phyloP scores from a whole-genome alignment of 305 asterid species.

The Solanum hybrid region DNA sequence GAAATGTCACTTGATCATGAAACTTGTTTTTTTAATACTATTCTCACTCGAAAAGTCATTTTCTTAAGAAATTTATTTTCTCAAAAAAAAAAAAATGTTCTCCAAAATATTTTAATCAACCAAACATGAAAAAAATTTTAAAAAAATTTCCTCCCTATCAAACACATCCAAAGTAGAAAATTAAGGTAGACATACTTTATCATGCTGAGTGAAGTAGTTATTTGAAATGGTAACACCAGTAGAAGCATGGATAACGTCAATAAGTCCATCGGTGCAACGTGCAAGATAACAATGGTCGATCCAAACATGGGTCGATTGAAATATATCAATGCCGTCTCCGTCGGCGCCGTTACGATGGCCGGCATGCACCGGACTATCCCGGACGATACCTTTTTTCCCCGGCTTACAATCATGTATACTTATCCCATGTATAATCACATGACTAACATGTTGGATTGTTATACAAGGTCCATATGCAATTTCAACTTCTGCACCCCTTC shows the following conservation, averaged over 20 bases:
- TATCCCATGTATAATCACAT: constrained; percentile 55
- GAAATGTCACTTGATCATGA: background rate
- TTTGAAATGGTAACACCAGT: constrained; percentile 54
- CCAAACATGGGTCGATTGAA: constrained; percentile 44
- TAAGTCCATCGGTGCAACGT: constrained; percentile 42
- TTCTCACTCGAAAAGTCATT: background rate
- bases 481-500: constrained; percentile 58
- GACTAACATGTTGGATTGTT: constrained; percentile 37
- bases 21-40: background rate
- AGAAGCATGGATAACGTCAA: constrained; percentile 65
- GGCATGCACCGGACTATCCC: constrained; percentile 32
- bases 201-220: constrained; percentile 54
- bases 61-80: background rate
- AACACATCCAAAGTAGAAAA: too few species aligned
- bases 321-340: constrained; percentile 52
- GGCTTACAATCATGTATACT: constrained; percentile 60
- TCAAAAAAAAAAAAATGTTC: too few species aligned
- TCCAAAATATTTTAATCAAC: too few species aligned
- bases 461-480: constrained; percentile 60
- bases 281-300: constrained; percentile 62
- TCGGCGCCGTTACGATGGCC: constrained; percentile 50
- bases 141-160: too few species aligned
- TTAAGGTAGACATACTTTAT: constrained; percentile 29
- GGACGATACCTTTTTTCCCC: constrained; percentile 39
- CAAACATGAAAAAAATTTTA: too few species aligned